Evolutionary conservation across 257 asterid genomes (phyloP), one percentile per base, ranked within the genome.

Genomic region (Apocynum venetum): DNA sequence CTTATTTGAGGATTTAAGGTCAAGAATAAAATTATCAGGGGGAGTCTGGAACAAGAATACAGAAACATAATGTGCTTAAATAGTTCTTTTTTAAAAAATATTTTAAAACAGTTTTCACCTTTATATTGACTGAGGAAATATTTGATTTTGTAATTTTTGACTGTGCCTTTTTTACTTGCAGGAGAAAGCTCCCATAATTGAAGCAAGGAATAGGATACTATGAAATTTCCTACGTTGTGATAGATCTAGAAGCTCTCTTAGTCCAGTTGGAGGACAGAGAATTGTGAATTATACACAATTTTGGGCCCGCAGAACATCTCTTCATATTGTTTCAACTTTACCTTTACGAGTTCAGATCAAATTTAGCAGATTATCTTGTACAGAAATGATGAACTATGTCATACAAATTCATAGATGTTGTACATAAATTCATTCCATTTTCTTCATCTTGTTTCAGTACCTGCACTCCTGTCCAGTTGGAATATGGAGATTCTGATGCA

Each of bases 101-200:
- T 25, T 25, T 25, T 25, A 0, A 25, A 25, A 25, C 31, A 25
- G 31, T 25, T 25, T 25, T 25, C 31, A 25, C 31, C 31, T 25
- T 25, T 25, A 25, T 25, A 3, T 38, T 38, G 47, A 31, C 40
- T 17, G 25, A 48, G 44, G 6, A 61, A 47, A 14, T 40, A 47
- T 46, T 46, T 20, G 17, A 17, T 35, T 47, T 31, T 44, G 38
- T 14, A 48, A 35, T 74, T 69, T 69, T 53, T 59, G 56, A 2
- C 47, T 77, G 59, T 48, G 20, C 17, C 31, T 49, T 20, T 40
- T 17, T 13, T 86, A 25, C 31, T 25, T 25, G 89, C 96, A 92
- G 97, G 97, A 92, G 84, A 90, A 90, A 78, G 82, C 86, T 53
- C 80, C 92, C 60, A 76, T 87, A 81, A 87, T 84, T 77, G 91